Conservation (phyloP, 1,284 basidiomycete species). For the Calocybe gambosa region DNA sequence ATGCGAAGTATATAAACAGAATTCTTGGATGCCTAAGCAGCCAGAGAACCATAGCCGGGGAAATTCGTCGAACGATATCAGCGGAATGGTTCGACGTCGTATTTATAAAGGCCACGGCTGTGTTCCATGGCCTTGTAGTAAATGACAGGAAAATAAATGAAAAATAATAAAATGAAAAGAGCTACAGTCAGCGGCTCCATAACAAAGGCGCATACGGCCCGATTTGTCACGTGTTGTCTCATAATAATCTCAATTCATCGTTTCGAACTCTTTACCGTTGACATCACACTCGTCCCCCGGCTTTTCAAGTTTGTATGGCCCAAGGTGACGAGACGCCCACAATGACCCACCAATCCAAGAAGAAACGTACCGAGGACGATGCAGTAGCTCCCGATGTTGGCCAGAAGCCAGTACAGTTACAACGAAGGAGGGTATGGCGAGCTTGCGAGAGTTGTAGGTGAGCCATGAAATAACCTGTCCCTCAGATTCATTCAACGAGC, state of each 20-base stretch:
- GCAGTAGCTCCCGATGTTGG: conserved; percentile 44
- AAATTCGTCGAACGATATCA: not conserved
- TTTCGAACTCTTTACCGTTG: conserved; percentile 9
- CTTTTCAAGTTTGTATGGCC: conserved; percentile 30
- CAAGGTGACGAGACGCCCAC: conserved; percentile 44
- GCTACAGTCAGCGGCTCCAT: not conserved
- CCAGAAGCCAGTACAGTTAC: conserved; percentile 66
- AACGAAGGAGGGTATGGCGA: conserved; percentile 72
- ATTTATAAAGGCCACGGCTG: no score
- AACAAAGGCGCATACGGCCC: conserved; percentile 13
- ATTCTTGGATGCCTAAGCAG: no score
- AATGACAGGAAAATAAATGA: no score
- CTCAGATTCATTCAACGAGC: conserved; percentile 12
- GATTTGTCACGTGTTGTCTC: conserved; percentile 18
- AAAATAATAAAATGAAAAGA: no score
- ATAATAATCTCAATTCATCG: conserved; percentile 6
- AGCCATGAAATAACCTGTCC: conserved; percentile 24
- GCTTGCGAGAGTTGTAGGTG: conserved; percentile 83
- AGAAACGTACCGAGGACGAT: conserved; percentile 66
- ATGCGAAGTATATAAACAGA: no score
- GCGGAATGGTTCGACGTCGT: no score
- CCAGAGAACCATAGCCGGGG: not conserved
- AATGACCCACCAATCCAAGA: conserved; percentile 56
- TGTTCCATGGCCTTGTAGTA: no score
- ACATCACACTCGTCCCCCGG: conserved; percentile 14